phyloP scores from a whole-genome alignment of 2,329 filamentous ascomycete species.

The Diaporthe sp. region DNA sequence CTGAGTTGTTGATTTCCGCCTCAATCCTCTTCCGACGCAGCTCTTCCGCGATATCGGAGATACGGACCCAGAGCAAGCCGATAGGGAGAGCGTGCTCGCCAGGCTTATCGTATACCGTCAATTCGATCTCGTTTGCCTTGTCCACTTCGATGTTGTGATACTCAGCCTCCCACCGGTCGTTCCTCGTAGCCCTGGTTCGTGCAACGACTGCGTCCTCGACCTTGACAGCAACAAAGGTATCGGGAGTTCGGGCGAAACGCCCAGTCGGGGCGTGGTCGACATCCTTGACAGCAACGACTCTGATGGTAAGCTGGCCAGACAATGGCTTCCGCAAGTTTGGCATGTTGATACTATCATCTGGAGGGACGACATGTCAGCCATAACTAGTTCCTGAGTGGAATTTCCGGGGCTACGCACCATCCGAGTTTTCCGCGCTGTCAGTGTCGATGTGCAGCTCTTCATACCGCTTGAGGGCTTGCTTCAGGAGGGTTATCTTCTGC shows the following conservation, averaged over 20 bases:
- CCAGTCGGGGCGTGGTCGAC: constrained; percentile 92
- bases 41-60: constrained; percentile 97
- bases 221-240: constrained; percentile 96
- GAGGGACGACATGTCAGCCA: constrained; percentile 46
- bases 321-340: constrained; percentile 97
- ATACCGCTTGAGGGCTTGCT: constrained; percentile 96
- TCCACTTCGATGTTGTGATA: constrained; percentile 93
- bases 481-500: constrained; percentile 95
- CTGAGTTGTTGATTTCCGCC: constrained; percentile 91
- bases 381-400: background rate
- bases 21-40: constrained; percentile 98
- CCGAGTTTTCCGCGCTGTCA: constrained; percentile 78
- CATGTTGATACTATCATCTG: constrained; percentile 96
- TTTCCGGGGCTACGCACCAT: constrained; percentile 71
- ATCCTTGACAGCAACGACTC: constrained; percentile 89
- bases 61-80: constrained; percentile 93
- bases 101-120: constrained; percentile 97
- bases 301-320: constrained; percentile 88
- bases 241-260: constrained; percentile 88
- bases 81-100: constrained; percentile 92
- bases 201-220: constrained; percentile 95
- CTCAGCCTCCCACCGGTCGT: constrained; percentile 92
- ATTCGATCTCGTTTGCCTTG: constrained; percentile 98
- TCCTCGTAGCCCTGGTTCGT: constrained; percentile 86
- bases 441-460: constrained; percentile 97